These are phyloP conservation scores for Huntiella bhutanensis DNA, from an alignment of 2,329 filamentous ascomycete species.

Conservation along the genomic window DNA sequence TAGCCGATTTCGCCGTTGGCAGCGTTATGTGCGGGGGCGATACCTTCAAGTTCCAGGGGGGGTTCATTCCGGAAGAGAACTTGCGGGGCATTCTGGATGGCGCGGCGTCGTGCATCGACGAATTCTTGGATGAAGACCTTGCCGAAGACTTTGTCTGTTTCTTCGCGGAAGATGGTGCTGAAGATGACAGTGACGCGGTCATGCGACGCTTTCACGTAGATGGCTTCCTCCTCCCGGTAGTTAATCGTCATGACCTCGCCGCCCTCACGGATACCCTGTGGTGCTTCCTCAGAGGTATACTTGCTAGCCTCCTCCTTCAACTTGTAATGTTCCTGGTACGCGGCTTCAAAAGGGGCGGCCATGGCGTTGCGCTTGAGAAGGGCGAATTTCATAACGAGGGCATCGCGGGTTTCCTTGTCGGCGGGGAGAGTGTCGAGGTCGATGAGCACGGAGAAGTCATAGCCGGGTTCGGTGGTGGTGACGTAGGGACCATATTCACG, in stretches of 20 bases:
- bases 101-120: constrained; percentile 82
- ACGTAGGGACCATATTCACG: constrained; percentile 92
- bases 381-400: constrained; percentile 69
- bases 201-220: constrained; percentile 94
- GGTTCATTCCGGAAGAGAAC: constrained; percentile 92
- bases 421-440: constrained; percentile 75
- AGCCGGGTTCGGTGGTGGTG: constrained; percentile 69
- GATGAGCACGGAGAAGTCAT: constrained; percentile 85
- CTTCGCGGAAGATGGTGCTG: constrained; percentile 92
- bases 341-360: constrained; percentile 95
- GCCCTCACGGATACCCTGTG: constrained; percentile 74
- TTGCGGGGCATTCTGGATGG: constrained; percentile 95
- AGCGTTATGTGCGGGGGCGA: constrained; percentile 61
- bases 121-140: constrained; percentile 99
- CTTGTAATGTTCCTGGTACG: constrained; percentile 79
- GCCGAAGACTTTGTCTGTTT: constrained; percentile 92
- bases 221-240: constrained; percentile 96
- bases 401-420: constrained; percentile 67
- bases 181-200: constrained; percentile 98
- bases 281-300: constrained; percentile 85
- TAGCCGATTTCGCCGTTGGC: constrained; percentile 82
- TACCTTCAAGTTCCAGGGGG: constrained; percentile 72
- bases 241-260: constrained; percentile 91
- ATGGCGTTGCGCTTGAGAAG: constrained; percentile 95
- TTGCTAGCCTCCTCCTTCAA: constrained; percentile 76